Base-by-base conservation (phyloP, 2,329 filamentous ascomycete species). In the Aschersonia sp. region DNA sequence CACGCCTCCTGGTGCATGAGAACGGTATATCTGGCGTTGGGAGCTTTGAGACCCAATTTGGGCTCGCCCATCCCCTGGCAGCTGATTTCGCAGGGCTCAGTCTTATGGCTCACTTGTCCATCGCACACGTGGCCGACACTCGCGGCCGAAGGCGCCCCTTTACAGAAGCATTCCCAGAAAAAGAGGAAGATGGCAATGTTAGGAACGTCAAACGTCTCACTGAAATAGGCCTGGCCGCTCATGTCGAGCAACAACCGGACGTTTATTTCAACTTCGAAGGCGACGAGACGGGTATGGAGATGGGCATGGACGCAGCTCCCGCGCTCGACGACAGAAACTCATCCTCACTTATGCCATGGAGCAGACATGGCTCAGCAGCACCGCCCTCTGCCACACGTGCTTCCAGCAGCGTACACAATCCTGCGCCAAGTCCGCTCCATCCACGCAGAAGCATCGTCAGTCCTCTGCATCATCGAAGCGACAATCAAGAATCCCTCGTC, bases 321-420 rank as follows among this genome's bases (percentile, higher is more conserved):
- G 75, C 77, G 5, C 73, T 92, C 47, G 77, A 78, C 4, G 84
- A 94, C 50, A 76, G 82, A 47, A 75, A 76, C 44, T 74, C 71
- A 1, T 74, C 70, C 2, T 70, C 69, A 12, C 60, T 73, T 48
- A 64, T 72, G 57, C 74, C 74, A 4, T 77, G 75, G 75, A 75
- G 72, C 51, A 70, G 70, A 3, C 52, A 58, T 9, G 66, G 64
- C 3, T 77, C 73, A 0, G 58, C 62, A 3, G 59, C 70, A 1
- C 73, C 69, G 0, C 66, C 67, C 9, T 77, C 74, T 0, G 70
- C 69, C 3, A 55, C 68, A 38, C 70, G 67, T 9, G 67, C 61
- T 35, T 57, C 57, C 1, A 62, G 65, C 46, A 68, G 65, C 55
- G 65, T 57, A 30, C 64, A 63, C 51, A 66, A 64, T 45, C 48